Evolutionary conservation across 495 filamentous ascomycete genomes (phyloP).

Genomic region (Penicillium manginii): DNA sequence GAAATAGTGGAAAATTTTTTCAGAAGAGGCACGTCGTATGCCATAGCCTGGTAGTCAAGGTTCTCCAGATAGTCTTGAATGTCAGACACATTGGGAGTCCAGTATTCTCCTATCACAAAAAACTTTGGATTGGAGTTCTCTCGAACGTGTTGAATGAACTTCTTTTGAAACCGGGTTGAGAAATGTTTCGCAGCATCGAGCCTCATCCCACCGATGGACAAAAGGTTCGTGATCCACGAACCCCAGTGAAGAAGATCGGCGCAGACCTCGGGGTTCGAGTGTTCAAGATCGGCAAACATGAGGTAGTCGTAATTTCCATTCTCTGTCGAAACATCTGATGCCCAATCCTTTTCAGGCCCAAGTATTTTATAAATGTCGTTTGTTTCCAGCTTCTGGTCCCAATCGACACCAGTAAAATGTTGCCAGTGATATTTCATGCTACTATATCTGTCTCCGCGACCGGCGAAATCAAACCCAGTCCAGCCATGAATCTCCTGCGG

Average conservation of each 20-base stretch:
- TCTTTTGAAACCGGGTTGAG: slow-evolving; percentile 62
- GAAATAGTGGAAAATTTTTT: slow-evolving; percentile 64
- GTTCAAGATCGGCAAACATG: slow-evolving; percentile 70
- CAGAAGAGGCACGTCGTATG: slow-evolving; percentile 73
- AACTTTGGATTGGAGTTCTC: slow-evolving; percentile 51
- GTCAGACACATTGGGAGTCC: slow-evolving; percentile 60
- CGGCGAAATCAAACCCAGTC: slow-evolving; percentile 69
- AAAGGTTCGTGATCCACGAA: slow-evolving; percentile 61
- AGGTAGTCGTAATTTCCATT: slow-evolving; percentile 77
- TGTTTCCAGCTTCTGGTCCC: slow-evolving; percentile 58
- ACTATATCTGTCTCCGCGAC: slow-evolving; percentile 62
- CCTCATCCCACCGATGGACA: slow-evolving; percentile 67
- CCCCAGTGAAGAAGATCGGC: slow-evolving; percentile 69
- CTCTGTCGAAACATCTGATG: slow-evolving; percentile 63
- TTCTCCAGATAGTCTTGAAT: slow-evolving; percentile 62
- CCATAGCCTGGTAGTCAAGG: slow-evolving; percentile 59
- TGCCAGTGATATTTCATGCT: slow-evolving; percentile 67
- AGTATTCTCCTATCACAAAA: slow-evolving; percentile 77
- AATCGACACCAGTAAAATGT: slow-evolving; percentile 74
- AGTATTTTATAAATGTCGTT: slow-evolving; percentile 70
- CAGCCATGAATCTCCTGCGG: slow-evolving; percentile 69
- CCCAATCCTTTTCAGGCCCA: slow-evolving; percentile 68
- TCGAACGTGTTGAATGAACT: slow-evolving; percentile 60
- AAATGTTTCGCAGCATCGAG: slow-evolving; percentile 80
- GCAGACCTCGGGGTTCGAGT: slow-evolving; percentile 65